These are phyloP conservation scores for Globisporangium barbulae DNA, from an alignment of 352 stramenopile genomes.

Conservation along the genomic window DNA sequence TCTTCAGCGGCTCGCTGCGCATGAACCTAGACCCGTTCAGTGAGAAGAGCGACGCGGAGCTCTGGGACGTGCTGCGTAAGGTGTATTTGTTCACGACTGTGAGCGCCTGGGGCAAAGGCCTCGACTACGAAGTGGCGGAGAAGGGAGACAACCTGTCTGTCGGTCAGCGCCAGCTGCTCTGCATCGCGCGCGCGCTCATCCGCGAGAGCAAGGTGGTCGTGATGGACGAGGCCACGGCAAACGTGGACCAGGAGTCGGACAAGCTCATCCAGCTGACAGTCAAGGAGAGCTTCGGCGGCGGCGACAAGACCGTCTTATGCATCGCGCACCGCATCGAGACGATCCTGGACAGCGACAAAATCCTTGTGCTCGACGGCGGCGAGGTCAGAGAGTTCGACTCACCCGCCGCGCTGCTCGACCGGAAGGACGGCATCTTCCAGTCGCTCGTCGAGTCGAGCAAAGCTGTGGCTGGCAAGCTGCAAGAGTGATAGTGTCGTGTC, in stretches of 20 bases:
- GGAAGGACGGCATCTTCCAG: constrained; percentile 42
- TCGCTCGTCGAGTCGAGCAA: constrained; percentile 34
- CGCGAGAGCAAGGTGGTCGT: constrained; percentile 82
- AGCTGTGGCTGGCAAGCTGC: constrained; percentile 2
- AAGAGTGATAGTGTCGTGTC: constrained; percentile 1
- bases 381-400: constrained; percentile 82
- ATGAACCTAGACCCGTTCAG: constrained; percentile 89
- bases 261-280: constrained; percentile 72
- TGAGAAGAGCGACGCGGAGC: constrained; percentile 48
- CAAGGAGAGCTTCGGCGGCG: constrained; percentile 50
- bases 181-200: constrained; percentile 91
- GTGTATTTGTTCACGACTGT: constrained; percentile 26
- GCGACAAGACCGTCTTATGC: constrained; percentile 84
- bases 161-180: constrained; percentile 92
- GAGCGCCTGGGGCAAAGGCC: constrained; percentile 18
- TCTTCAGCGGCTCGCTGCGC: constrained; percentile 87
- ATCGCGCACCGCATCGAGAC: constrained; percentile 94
- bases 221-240: constrained; percentile 95
- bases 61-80: constrained; percentile 29
- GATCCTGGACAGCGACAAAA: constrained; percentile 87
- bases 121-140: constrained; percentile 86
- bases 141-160: constrained; percentile 92
- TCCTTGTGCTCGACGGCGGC: constrained; percentile 86
- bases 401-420: constrained; percentile 47
- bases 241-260: constrained; percentile 81